Evolutionary conservation across 495 filamentous ascomycete genomes (phyloP), one percentile per base, ranked within the genome.

Genomic region (Aspergillus baeticus): DNA sequence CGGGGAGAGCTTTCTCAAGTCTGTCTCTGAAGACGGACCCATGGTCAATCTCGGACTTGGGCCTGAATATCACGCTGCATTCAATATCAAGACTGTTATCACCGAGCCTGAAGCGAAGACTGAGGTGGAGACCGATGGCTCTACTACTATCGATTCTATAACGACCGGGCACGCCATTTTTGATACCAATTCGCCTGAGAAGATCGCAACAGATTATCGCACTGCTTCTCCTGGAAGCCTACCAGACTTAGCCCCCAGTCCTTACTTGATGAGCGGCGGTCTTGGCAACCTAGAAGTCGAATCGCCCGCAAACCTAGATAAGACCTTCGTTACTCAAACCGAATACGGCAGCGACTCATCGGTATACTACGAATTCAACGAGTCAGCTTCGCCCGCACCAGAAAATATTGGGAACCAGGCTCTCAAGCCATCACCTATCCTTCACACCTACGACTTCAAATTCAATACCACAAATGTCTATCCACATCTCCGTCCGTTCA

Each of bases 401-500:
- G 22, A 38, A 22, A 17, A 15, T 31, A 4, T 0, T 4, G 39
- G 15, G 33, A 14, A 36, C 10, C 26, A 50, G 15, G 17, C 11
- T 11, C 33, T 22, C 43, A 41, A 54, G 13, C 43, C 41, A 18
- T 23, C 47, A 33, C 15, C 17, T 14, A 15, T 17, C 22, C 2
- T 41, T 38, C 20, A 10, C 20, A 36, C 10, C 6, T 18, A 52
- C 11, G 21, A 47, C 33, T 21, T 58, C 13, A 39, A 29, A 20
- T 33, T 20, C 33, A 33, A 43, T 10, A 14, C 47, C 34, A 21
- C 26, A 29, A 50, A 50, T 20, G 21, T 57, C 31, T 43, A 36
- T 14, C 29, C 45, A 13, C 18, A 59, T 21, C 15, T 73, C 5
- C 26, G 10, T 6, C 54, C 62, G 8, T 66, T 74, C 26, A 34